Evolutionary conservation across 192 early-diverging fungal genomes (phyloP).

Genomic region (Phlyctochytrium planicorne): DNA sequence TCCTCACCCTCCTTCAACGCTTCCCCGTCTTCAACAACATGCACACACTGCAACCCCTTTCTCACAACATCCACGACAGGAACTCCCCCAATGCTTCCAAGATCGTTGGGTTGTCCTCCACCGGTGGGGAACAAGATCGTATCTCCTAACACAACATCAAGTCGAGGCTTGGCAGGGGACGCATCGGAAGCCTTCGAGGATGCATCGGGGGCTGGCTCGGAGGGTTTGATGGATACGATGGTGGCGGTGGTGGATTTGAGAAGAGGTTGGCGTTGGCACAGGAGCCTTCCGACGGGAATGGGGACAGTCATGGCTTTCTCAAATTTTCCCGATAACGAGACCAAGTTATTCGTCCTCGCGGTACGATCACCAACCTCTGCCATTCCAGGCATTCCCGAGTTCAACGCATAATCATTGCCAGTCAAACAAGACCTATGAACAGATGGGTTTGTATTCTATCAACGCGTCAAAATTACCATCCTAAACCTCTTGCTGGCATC

Average conservation of each 20-base stretch:
- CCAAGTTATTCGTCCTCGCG: too few species aligned
- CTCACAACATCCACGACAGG: slow-evolving; percentile 59
- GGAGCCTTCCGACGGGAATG: slow-evolving; percentile 11
- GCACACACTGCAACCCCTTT: slow-evolving; percentile 59
- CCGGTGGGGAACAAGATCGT: slow-evolving; percentile 81
- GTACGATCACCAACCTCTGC: too few species aligned
- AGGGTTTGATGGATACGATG: background rate
- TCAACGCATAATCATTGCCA: too few species aligned
- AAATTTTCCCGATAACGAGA: too few species aligned
- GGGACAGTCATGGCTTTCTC: too few species aligned
- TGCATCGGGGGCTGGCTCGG: background rate
- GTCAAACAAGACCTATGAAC: too few species aligned
- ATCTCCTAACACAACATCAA: slow-evolving; percentile 35
- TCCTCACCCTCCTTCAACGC: slow-evolving; percentile 44
- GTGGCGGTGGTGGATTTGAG: background rate
- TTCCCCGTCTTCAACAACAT: slow-evolving; percentile 35
- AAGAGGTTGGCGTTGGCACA: slow-evolving; percentile 15
- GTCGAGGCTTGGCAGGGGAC: background rate
- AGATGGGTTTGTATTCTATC: too few species aligned
- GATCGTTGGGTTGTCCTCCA: slow-evolving; percentile 71
- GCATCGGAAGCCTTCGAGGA: background rate
- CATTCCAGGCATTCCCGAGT: too few species aligned
- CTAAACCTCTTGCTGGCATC: too few species aligned
- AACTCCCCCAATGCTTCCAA: slow-evolving; percentile 47
- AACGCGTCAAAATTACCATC: too few species aligned